A percentile compares a stretch with the other conserved stretches of the same genome.
phyloP scores from a whole-genome alignment of 352 stramenopile species.

The Globisporangium lucens region DNA sequence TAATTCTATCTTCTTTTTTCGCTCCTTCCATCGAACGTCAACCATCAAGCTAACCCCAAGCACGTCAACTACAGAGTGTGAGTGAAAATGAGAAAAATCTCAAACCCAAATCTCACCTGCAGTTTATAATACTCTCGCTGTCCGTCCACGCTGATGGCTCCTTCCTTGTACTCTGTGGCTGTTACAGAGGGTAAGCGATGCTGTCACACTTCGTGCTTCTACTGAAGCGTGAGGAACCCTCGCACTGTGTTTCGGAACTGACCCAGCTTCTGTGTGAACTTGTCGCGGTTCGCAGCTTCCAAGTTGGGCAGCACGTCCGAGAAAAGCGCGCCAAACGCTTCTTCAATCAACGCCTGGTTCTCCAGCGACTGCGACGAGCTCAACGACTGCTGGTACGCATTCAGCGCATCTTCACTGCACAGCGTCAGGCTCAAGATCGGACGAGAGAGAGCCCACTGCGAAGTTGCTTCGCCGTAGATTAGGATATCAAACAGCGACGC shows the following conservation, averaged over 20 bases:
- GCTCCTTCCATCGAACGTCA: background rate
- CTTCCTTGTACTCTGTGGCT: background rate
- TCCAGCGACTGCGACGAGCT: constrained; percentile 90
- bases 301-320: constrained; percentile 94
- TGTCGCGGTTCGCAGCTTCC: constrained; percentile 96
- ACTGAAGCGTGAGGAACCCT: constrained; percentile 92
- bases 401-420: constrained; percentile 90
- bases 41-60: background rate
- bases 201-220: constrained; percentile 21
- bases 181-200: background rate
- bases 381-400: constrained; percentile 95
- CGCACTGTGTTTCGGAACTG: constrained; percentile 95
- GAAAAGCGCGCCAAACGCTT: constrained; percentile 96
- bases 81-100: background rate
- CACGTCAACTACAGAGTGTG: background rate
- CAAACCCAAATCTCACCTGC: constrained; percentile 5
- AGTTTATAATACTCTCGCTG: background rate
- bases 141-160: background rate
- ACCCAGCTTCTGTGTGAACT: constrained; percentile 97
- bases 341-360: constrained; percentile 93
- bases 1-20: constrained; percentile 15
- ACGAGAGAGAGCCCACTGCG: constrained; percentile 97
- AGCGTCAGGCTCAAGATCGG: constrained; percentile 98
- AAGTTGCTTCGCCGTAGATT: constrained; percentile 95
- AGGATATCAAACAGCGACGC: constrained; percentile 96